phyloP scores from a whole-genome alignment of 129 eudicot species.

The Solidago caesia region DNA sequence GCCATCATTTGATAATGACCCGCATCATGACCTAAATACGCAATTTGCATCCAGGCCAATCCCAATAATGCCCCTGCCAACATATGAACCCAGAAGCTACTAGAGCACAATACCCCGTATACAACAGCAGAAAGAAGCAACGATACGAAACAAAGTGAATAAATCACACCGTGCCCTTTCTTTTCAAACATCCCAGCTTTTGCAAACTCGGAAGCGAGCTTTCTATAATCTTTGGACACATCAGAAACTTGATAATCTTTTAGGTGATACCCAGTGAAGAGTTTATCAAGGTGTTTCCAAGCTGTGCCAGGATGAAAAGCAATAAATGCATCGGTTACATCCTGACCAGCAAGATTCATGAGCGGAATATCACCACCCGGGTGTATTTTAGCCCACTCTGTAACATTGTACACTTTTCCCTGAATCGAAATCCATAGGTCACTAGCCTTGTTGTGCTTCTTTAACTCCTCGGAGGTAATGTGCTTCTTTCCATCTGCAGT shows the following conservation, averaged over 20 bases:
- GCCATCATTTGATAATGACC: conserved; percentile 47
- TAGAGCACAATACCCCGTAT: conserved; percentile 34
- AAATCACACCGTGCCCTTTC: conserved; percentile 42
- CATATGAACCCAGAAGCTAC: conserved; percentile 37
- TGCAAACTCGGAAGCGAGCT: conserved; percentile 39
- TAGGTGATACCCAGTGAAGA: conserved; percentile 37
- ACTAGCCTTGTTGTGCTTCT: conserved; percentile 36
- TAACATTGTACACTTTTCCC: conserved; percentile 39
- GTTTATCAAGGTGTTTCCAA: conserved; percentile 36
- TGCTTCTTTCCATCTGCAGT: conserved; percentile 33
- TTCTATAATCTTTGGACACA: conserved; percentile 39
- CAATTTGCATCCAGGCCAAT: conserved; percentile 42
- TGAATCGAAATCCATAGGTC: conserved; percentile 44
- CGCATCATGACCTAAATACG: conserved; percentile 40
- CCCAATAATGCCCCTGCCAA: conserved; percentile 31
- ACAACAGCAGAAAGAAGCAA: conserved; percentile 31
- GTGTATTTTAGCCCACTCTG: conserved; percentile 43
- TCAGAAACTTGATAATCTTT: conserved; percentile 34
- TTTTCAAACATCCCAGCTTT: conserved; percentile 45
- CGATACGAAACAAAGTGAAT: conserved; percentile 34
- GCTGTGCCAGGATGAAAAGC: conserved; percentile 44
- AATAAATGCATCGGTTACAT: conserved; percentile 42
- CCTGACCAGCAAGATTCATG: conserved; percentile 39
- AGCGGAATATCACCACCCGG: conserved; percentile 43
- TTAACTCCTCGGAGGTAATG: conserved; percentile 34